Evolutionary conservation across 139 green algal species (phyloP).

Genomic region (Pseudopediastrum boryanum): DNA sequence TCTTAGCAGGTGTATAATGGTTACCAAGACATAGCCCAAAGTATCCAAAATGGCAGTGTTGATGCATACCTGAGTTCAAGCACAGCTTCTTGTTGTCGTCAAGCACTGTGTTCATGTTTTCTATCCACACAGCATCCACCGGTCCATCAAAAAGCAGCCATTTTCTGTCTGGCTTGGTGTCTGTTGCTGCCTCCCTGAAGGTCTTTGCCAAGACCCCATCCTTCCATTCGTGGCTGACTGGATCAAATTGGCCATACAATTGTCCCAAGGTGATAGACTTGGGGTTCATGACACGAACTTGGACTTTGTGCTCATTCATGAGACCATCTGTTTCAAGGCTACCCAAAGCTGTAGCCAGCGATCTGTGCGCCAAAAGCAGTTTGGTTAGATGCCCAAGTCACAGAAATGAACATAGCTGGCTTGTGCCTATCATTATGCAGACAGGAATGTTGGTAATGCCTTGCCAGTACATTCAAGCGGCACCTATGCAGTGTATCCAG

Average conservation of each 20-base stretch:
- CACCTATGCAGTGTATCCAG: too few relatives aligned
- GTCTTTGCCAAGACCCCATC: slow-evolving; percentile 80
- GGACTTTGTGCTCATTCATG: slow-evolving; percentile 64
- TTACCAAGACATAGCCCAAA: too few relatives aligned
- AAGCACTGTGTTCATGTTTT: slow-evolving; percentile 87
- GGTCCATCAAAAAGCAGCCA: slow-evolving; percentile 65
- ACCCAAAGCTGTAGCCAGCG: slow-evolving; percentile 60
- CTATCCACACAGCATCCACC: slow-evolving; percentile 84
- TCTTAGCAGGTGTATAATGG: too few relatives aligned
- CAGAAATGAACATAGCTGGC: too few relatives aligned
- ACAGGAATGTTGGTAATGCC: too few relatives aligned
- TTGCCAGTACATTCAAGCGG: too few relatives aligned
- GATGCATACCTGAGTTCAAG: slow-evolving; percentile 58
- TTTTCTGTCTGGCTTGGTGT: slow-evolving; percentile 71
- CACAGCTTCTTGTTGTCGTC: slow-evolving; percentile 91
- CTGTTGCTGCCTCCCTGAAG: slow-evolving; percentile 66
- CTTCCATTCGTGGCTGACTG: slow-evolving; percentile 78
- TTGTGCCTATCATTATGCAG: too few relatives aligned
- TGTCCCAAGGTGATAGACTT: slow-evolving; percentile 79
- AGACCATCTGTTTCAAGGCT: slow-evolving; percentile 54
- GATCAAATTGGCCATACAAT: slow-evolving; percentile 82
- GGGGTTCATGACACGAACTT: slow-evolving; percentile 72
- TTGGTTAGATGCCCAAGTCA: neutral
- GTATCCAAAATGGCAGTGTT: too few relatives aligned
- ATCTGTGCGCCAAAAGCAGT: neutral